Evolutionary conservation across 371 early-diverging fungal genomes (phyloP).

Genomic region (Synchytrium microbalum): DNA sequence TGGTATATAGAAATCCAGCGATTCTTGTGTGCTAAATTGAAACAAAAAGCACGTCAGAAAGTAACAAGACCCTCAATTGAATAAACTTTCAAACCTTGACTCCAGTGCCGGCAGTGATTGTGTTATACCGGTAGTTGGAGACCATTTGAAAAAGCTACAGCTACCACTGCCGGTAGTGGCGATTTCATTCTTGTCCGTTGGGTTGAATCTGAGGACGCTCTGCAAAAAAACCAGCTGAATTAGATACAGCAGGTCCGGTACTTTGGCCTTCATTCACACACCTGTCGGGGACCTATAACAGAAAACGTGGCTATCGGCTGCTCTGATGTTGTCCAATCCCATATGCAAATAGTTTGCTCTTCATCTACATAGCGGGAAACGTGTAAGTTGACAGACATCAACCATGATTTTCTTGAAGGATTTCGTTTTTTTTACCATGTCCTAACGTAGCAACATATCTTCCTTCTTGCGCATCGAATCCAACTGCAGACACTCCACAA

Average conservation of each 20-base stretch:
- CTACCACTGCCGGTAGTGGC: slow-evolving; percentile 24
- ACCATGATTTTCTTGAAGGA: background rate
- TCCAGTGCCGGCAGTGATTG: slow-evolving; percentile 30
- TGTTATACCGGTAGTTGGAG: slow-evolving; percentile 13
- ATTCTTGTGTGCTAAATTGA: no score
- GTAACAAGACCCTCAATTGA: no score
- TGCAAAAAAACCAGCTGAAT: slow-evolving; percentile 4
- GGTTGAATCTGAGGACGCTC: slow-evolving; percentile 26
- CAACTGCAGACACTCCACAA: background rate
- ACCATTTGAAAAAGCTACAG: slow-evolving; percentile 33
- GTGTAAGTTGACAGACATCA: background rate
- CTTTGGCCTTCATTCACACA: no score
- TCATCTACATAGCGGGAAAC: no score
- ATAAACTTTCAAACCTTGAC: background rate
- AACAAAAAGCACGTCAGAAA: no score
- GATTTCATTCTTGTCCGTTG: slow-evolving; percentile 30
- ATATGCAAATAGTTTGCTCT: slow-evolving; percentile 33
- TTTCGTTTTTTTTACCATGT: background rate
- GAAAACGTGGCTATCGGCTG: slow-evolving; percentile 21
- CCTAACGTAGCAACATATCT: background rate
- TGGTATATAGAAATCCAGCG: background rate
- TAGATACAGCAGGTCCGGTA: no score
- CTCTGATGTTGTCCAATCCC: slow-evolving; percentile 40
- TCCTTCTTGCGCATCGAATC: background rate
- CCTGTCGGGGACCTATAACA: slow-evolving; percentile 31